A percentile compares a stretch with the other conserved stretches of the same genome.
These are phyloP conservation scores for Mycena indigotica DNA, from an alignment of 768 basidiomycete species.

Conservation along the genomic window DNA sequence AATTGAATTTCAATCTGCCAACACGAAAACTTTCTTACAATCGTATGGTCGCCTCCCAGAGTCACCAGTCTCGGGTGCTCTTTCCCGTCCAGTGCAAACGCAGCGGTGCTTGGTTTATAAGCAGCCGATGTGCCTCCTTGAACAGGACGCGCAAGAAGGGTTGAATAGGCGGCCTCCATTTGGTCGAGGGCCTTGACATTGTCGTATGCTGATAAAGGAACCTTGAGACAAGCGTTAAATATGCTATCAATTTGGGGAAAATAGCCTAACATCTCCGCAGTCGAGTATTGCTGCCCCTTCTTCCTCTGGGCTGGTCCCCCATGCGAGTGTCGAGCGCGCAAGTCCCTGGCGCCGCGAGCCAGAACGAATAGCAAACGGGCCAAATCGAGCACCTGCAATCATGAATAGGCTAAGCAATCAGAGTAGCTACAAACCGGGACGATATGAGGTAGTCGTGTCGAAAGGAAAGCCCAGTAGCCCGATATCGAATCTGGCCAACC, in stretches of 20 bases:
- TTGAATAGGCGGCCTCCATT: slow-evolving; percentile 66
- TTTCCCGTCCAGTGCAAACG: slow-evolving; percentile 52
- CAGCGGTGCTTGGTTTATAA: slow-evolving; percentile 27
- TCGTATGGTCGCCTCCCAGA: slow-evolving; percentile 74
- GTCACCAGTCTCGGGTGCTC: slow-evolving; percentile 67
- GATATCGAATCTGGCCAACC: slow-evolving; percentile 47
- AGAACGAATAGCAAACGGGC: slow-evolving; percentile 60
- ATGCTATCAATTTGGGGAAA: not conserved
- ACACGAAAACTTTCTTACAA: slow-evolving; percentile 38
- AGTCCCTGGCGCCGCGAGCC: slow-evolving; percentile 51
- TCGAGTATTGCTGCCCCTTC: slow-evolving; percentile 50
- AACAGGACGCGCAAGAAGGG: slow-evolving; percentile 54
- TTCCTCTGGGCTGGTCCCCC: slow-evolving; percentile 52
- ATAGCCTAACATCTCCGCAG: slow-evolving; percentile 56
- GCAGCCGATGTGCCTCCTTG: slow-evolving; percentile 25
- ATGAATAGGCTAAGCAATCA: too few species aligned
- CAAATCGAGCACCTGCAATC: slow-evolving; percentile 60
- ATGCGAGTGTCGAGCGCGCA: slow-evolving; percentile 48
- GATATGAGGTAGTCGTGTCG: slow-evolving; percentile 49
- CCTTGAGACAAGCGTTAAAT: slow-evolving; percentile 41
- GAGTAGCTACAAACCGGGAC: slow-evolving; percentile 37
- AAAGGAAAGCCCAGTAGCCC: slow-evolving; percentile 63
- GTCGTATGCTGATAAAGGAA: slow-evolving; percentile 62
- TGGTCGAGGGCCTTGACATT: slow-evolving; percentile 65
- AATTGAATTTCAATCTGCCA: slow-evolving; percentile 44